Evolutionary conservation across 2,329 filamentous ascomycete species (phyloP), one percentile per base, ranked within the genome.

Genomic region (Fusarium sp.): DNA sequence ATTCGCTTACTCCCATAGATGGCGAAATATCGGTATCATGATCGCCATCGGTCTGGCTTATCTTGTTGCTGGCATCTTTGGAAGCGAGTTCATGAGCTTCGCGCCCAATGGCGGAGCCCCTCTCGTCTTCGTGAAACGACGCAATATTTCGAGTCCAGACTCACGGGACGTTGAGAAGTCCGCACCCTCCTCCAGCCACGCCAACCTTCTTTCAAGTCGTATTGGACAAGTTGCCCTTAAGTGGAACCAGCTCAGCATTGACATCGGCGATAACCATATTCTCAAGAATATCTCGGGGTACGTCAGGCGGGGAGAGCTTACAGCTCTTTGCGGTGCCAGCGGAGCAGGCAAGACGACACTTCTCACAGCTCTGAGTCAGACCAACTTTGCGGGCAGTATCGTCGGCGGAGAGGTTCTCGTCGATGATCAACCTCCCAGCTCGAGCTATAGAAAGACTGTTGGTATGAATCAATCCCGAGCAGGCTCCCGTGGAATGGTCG

Each of bases 331-430:
- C 2, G 48, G 48, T 7, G 48, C 48, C 18, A 51, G 48, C 13
- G 50, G 50, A n/a, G 50, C 50, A 28, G 35, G 50, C 7, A 54
- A 54, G 24, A 54, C 50, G 18, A 54, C 50, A 28, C 50, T 54
- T 9, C 50, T 38, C 14, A 54, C 50, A 2, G 50, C 33, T n/a
- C 35, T 38, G 15, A 54, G 50, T 18, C 50, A 36, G 20, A 38
- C 50, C 3, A 54, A 54, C 31, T 54, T 54, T 26, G 50, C 50
- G 3, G 35, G 50, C 7, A 54, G 35, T 2, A 35, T 54, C 13
- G 35, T 54, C 4, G 20, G 20, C 13, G 50, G 50, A n/a, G n/a
- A 54, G 24, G 24, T 38, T 26, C n/a, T 51, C 2, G 48, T 51
- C 7, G 48, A 20, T 1, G 31, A 35, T 22, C n/a, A 51, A 20